Conservation (phyloP, 176 grass and related monocot genomes). For the Cenchrus purpureus region DNA sequence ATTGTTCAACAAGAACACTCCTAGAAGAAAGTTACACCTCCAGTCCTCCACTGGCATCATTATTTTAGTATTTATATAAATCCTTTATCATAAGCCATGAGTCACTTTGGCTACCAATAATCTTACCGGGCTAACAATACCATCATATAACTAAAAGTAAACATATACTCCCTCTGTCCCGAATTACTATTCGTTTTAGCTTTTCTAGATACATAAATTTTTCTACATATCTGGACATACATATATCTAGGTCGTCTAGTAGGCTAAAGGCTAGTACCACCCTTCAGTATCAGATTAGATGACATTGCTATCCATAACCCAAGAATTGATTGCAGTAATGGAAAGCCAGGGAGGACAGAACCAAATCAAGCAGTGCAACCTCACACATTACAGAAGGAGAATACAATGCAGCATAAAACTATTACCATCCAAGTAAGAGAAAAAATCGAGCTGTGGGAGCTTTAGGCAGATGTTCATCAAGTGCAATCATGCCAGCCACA, state of each 20-base stretch:
- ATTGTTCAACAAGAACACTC: slow-evolving; percentile 14
- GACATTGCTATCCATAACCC: slow-evolving; percentile 3
- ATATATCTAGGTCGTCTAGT: neutral
- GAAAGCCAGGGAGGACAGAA: neutral
- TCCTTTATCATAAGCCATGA: neutral
- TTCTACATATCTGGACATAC: too few species aligned
- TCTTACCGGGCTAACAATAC: neutral
- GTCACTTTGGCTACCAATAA: slow-evolving; percentile 4
- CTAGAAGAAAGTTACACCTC: slow-evolving; percentile 26
- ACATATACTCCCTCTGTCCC: neutral
- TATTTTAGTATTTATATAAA: neutral
- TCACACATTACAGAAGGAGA: neutral
- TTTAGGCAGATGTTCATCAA: slow-evolving; percentile 90
- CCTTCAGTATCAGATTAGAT: slow-evolving; percentile 11
- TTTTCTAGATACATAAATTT: too few species aligned
- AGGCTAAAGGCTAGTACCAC: neutral
- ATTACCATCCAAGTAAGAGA: slow-evolving; percentile 96
- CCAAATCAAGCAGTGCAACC: slow-evolving; percentile 16
- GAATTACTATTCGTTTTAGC: too few species aligned
- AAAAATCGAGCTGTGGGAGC: slow-evolving; percentile 60
- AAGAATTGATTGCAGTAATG: neutral
- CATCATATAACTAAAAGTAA: neutral
- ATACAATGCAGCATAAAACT: neutral
- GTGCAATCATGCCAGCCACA: slow-evolving; percentile 91
- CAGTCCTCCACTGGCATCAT: neutral